phyloP scores from a whole-genome alignment of 345 rosid genomes.

The Dimocarpus longan region DNA sequence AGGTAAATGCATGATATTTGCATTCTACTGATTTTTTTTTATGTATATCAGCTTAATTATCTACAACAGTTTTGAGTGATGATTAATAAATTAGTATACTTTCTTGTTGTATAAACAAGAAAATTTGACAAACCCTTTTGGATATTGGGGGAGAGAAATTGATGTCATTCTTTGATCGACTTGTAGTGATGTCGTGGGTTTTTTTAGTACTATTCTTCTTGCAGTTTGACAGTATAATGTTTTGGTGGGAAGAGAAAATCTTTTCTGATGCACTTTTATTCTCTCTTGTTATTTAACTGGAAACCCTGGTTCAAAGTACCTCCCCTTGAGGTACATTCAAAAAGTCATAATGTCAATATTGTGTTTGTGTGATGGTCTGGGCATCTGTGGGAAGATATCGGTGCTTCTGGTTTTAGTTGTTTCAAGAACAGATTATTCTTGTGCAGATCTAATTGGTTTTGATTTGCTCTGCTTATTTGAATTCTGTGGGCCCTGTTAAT shows the following conservation, averaged over 20 bases:
- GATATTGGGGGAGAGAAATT: not conserved
- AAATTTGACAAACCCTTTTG: not conserved
- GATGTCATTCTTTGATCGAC: not conserved
- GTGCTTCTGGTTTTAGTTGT: not conserved
- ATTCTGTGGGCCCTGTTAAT: constrained; percentile 17
- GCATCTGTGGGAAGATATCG: not conserved
- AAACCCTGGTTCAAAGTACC: not conserved
- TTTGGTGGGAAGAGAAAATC: not conserved
- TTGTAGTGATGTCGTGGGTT: not conserved
- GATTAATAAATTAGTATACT: not conserved
- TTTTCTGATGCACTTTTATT: not conserved
- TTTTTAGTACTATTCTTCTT: not conserved
- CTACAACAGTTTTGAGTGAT: not conserved
- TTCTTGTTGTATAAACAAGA: constrained; percentile 6
- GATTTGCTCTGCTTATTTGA: constrained; percentile 8
- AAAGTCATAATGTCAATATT: not conserved
- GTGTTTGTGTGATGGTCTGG: not conserved
- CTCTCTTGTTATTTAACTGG: not conserved
- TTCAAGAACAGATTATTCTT: not conserved
- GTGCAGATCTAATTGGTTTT: not conserved
- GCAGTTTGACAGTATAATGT: not conserved
- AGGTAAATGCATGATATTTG: constrained; percentile 51
- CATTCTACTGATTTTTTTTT: not conserved
- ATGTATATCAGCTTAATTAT: not conserved
- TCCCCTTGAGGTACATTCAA: not conserved